These are phyloP conservation scores for Kwoniella heveanensis DNA, from an alignment of 768 basidiomycete genomes.

Conservation along the genomic window DNA sequence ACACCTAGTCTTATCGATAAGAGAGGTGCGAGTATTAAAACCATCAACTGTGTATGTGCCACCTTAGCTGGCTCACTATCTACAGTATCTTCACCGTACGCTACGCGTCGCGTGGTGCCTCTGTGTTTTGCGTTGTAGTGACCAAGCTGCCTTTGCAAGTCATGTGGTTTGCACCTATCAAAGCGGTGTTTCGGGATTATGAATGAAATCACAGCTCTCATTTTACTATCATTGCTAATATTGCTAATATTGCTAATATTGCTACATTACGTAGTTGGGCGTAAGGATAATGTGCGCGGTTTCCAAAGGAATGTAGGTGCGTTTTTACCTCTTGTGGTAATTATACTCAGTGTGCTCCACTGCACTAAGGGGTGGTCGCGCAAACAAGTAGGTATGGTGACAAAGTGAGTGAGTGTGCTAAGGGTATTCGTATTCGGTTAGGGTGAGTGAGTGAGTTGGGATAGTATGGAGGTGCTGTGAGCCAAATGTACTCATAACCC, in stretches of 20 bases:
- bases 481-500: slow-evolving; percentile 6
- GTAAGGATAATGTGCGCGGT: background rate
- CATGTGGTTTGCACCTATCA: slow-evolving; percentile 6
- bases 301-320: background rate
- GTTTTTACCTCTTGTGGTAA: slow-evolving; percentile 4
- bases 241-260: too few species aligned
- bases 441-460: background rate
- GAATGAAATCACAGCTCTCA: background rate
- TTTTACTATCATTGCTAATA: too few species aligned
- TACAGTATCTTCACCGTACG: too few species aligned
- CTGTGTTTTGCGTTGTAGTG: too few species aligned
- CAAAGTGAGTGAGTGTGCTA: slow-evolving; percentile 4
- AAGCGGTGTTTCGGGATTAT: slow-evolving; percentile 18
- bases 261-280: background rate
- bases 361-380: too few species aligned
- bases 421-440: too few species aligned
- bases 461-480: background rate
- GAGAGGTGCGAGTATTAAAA: too few species aligned
- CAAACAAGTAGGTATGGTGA: background rate
- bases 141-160: slow-evolving; percentile 6
- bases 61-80: too few species aligned
- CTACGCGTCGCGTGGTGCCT: too few species aligned
- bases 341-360: background rate
- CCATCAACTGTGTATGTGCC: too few species aligned
- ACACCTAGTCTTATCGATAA: too few species aligned